Base-by-base conservation (phyloP, 2,329 filamentous ascomycete species). In the Escovopsis sp. region DNA sequence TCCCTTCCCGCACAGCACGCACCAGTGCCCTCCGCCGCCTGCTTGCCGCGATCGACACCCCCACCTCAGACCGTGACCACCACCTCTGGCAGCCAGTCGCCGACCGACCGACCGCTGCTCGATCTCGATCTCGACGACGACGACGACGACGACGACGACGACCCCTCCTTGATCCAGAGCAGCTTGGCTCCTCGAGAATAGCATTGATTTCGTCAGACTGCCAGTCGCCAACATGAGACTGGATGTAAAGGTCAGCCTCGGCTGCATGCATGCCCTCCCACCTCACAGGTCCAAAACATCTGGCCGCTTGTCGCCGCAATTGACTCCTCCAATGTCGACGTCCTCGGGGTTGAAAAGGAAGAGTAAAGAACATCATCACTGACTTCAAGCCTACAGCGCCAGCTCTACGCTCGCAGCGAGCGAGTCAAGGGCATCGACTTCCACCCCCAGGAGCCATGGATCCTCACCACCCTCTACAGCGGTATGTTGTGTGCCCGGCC, bases 361-460 rank as follows among this genome's bases (percentile, higher is more conserved):
- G 4, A 6, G 6, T 4, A 24, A 27, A 8, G 33, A 42, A 3
- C 14, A 20, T 30, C 4, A n/a, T 37, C 20, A 16, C 40, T 45
- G 29, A 45, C 40, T 5, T 31, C 12, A 5, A 34, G 12, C 14
- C 36, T 47, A 48, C 50, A 66, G 64, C 62, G 64, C 52, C 64
- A 67, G 60, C 59, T 67, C 50, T 67, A 65, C 68, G 84, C 84
- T 64, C 78, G 87, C 65, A 93, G 84, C 57, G 86, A 96, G 75
- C 82, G 89, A 68, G 89, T 96, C 52, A 96, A 96, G 70, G 83
- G 84, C 59, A 87, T 94, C 64, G 89, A 96, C 70, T 96, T 95
- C 63, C 89, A 96, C 62, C 88, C 87, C 35, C 85, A 86, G 45
- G 89, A 95, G 70, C 87, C 88, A 77, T 95, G 89, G 85, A 84